Percentiles rank a stretch among this genome's conserved stretches.
Evolutionary conservation across 2,329 filamentous ascomycete genomes (phyloP).

Genomic region (Cercospora berteroae): DNA sequence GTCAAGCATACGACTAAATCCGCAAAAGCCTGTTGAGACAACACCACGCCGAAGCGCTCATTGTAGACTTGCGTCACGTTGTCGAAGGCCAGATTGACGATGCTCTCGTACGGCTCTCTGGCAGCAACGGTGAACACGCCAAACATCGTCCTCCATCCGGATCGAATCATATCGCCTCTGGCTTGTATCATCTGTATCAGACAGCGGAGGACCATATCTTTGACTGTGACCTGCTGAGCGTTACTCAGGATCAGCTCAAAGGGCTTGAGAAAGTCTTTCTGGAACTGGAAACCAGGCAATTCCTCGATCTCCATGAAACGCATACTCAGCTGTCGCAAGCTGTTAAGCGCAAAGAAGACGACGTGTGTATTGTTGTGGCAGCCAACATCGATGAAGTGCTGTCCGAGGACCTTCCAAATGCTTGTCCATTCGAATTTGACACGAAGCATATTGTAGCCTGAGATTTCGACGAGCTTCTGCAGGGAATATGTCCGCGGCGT

Average conservation of each 20-base stretch:
- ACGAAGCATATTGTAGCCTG: constrained; percentile 99
- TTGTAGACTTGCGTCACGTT: constrained; percentile 96
- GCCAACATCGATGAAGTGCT: constrained; percentile 97
- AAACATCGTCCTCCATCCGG: constrained; percentile 99
- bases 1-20: constrained; percentile 95
- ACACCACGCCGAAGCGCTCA: constrained; percentile 90
- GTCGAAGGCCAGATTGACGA: constrained; percentile 95
- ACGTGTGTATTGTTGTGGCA: constrained; percentile 95
- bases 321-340: constrained; percentile 92
- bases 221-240: constrained; percentile 84
- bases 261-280: constrained; percentile 97
- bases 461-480: constrained; percentile 97
- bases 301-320: constrained; percentile 98
- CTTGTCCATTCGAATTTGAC: constrained; percentile 98
- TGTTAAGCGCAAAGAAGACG: constrained; percentile 96
- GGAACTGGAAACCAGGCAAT: constrained; percentile 97
- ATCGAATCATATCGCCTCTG: constrained; percentile 91
- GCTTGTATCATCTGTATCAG: constrained; percentile 99
- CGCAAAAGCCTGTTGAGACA: constrained; percentile 93
- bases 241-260: constrained; percentile 98
- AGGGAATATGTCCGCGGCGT: constrained; percentile 94
- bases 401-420: constrained; percentile 95
- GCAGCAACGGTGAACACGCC: constrained; percentile 96
- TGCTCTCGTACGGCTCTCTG: constrained; percentile 86
- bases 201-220: constrained; percentile 94